These are phyloP conservation scores for Pythium myriotylum DNA, from an alignment of 352 stramenopile species.

Conservation along the genomic window DNA sequence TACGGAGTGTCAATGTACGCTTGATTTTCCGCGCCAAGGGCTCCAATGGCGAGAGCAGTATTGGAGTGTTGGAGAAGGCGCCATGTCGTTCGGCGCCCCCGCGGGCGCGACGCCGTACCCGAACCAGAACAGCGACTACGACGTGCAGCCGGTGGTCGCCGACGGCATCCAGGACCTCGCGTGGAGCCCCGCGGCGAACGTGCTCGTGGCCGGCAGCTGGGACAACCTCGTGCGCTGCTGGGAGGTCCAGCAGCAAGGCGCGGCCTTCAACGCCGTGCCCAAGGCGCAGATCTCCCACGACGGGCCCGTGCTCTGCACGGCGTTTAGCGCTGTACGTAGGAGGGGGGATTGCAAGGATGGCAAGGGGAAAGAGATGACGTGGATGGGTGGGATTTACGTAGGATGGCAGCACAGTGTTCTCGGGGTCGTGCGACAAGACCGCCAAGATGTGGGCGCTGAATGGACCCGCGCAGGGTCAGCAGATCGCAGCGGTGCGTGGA, in stretches of 20 bases:
- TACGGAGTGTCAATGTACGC: neutral
- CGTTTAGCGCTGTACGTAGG: constrained; percentile 86
- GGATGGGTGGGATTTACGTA: constrained; percentile 19
- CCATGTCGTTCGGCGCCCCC: constrained; percentile 28
- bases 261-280: constrained; percentile 72
- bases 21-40: neutral
- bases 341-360: too few relatives aligned
- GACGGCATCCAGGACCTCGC: constrained; percentile 79
- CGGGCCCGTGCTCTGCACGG: constrained; percentile 91
- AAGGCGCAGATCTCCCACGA: constrained; percentile 89
- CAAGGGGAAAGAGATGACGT: too few relatives aligned
- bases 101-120: constrained; percentile 51
- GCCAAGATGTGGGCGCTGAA: constrained; percentile 95
- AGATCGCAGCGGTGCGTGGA: constrained; percentile 71
- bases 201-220: constrained; percentile 79
- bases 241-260: constrained; percentile 76
- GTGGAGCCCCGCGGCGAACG: constrained; percentile 76
- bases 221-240: constrained; percentile 86
- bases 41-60: too few relatives aligned
- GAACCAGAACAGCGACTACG: constrained; percentile 84
- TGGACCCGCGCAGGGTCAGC: constrained; percentile 67
- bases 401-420: constrained; percentile 95
- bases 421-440: constrained; percentile 92
- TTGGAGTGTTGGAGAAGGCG: too few relatives aligned
- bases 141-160: constrained; percentile 57